Evolutionary conservation across 352 stramenopile species (phyloP).

Genomic region (Thraustotheca clavata): DNA sequence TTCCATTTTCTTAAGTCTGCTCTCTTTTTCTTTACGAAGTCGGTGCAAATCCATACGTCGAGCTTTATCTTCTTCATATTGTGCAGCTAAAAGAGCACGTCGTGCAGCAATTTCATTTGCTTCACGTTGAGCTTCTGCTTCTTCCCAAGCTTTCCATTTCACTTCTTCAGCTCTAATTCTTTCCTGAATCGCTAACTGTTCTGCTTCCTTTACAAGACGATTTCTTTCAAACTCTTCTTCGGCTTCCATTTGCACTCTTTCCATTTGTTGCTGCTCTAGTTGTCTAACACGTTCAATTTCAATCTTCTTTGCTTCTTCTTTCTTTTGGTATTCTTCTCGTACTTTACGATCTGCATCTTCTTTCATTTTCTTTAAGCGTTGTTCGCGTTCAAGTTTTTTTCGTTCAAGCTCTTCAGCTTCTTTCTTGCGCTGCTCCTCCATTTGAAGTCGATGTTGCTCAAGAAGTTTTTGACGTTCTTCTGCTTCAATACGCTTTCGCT

Average conservation of each 20-base stretch:
- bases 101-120: slow-evolving; percentile 35
- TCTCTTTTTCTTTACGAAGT: slow-evolving; percentile 41
- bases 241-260: slow-evolving; percentile 37
- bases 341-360: slow-evolving; percentile 49
- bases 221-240: slow-evolving; percentile 36
- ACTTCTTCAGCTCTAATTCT: slow-evolving; percentile 52
- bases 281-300: slow-evolving; percentile 32
- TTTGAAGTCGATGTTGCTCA: slow-evolving; percentile 46
- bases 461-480: slow-evolving; percentile 41
- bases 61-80: slow-evolving; percentile 57
- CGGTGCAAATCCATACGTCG: slow-evolving; percentile 58
- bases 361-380: slow-evolving; percentile 53
- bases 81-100: slow-evolving; percentile 42
- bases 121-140: slow-evolving; percentile 40
- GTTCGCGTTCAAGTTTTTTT: slow-evolving; percentile 32
- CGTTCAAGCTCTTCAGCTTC: slow-evolving; percentile 42
- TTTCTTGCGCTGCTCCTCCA: slow-evolving; percentile 32
- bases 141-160: slow-evolving; percentile 52
- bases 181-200: slow-evolving; percentile 30
- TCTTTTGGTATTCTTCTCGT: slow-evolving; percentile 30
- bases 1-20: slow-evolving; percentile 9
- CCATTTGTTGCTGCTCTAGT: slow-evolving; percentile 34
- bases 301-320: slow-evolving; percentile 28
- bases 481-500: slow-evolving; percentile 5
- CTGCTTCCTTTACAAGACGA: slow-evolving; percentile 33